Base-by-base conservation (phyloP, 805 yeast genomes). In the Ogataea trehaloabstinens region DNA sequence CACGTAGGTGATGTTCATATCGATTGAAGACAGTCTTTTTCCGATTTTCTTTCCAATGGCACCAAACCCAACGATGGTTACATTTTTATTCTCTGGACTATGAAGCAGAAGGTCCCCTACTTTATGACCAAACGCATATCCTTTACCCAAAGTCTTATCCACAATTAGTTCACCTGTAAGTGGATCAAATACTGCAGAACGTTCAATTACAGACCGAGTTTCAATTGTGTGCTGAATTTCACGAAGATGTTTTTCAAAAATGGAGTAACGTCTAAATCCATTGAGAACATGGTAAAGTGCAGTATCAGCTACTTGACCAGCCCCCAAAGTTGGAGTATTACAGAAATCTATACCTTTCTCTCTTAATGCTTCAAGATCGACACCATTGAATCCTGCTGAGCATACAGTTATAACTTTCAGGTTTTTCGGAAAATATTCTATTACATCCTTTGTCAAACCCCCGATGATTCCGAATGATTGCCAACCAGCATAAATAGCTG, bases 11-110 rank as follows among this genome's bases (percentile, higher is more conserved):
- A 85, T 67, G 16, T 73, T 61, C 85, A 85, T 79, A 4, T 86
- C 88, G 22, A 85, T 58, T n/a, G 63, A 64, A 34, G 64, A 37
- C 42, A 85, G 66, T 50, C 82, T 70, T 34, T 59, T 61, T 3
- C 80, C 93, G 41, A 83, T 76, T 21, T 71, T 68, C 54, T 73
- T 72, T 6, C 95, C 95, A 49, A 85, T 85, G 16, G 77, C 68
- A 1, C 95, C 95, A 51, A 85, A 80, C 0, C 95, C 95, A 3
- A 83, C 75, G 24, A 85, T 70, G 3, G 80, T 76, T 1, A 71
- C 88, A 18, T 65, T 66, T 52, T 77, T 80, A 16, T 78, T 78
- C 12, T 60, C 56, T 5, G 89, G 88, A 4, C 78, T 69, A 16
- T 58, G 76, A 48, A 73, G 56, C 20, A 54, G 54, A 18, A 52